Conservation (phyloP, 129 eudicot genomes). For the Cynara cardunculus region DNA sequence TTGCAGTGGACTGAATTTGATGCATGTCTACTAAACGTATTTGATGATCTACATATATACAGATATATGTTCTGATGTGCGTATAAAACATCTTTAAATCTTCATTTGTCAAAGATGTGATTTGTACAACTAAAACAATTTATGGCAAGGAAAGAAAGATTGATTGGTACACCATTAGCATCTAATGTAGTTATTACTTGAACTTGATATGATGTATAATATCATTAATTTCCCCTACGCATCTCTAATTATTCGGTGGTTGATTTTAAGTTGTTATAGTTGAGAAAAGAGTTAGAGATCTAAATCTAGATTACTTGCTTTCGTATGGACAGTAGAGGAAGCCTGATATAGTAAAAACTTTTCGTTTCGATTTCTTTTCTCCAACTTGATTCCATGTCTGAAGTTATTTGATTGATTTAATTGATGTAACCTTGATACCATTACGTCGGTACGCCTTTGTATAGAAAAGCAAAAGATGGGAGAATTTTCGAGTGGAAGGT, state of each 20-base stretch:
- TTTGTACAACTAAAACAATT: not conserved
- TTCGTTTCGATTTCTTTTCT: not conserved
- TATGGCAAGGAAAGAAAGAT: not conserved
- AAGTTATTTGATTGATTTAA: not conserved
- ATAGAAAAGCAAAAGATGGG: constrained; percentile 62
- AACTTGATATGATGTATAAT: not conserved
- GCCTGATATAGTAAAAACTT: constrained; percentile 31
- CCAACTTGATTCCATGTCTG: too few relatives aligned
- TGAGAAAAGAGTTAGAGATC: constrained; percentile 64
- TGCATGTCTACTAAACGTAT: not conserved
- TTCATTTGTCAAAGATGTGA: not conserved
- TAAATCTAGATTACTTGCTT: constrained; percentile 56
- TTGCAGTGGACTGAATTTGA: not conserved
- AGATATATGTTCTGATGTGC: not conserved
- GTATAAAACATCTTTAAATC: not conserved
- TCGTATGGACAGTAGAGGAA: constrained; percentile 65
- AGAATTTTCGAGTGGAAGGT: constrained; percentile 44
- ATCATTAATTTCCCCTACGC: not conserved
- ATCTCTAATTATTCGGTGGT: not conserved
- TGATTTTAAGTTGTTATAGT: constrained; percentile 45
- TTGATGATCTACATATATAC: too few relatives aligned
- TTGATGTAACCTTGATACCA: constrained; percentile 1
- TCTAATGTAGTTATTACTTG: not conserved
- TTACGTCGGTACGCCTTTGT: constrained; percentile 58
- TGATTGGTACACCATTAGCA: not conserved